phyloP scores from a whole-genome alignment of 2,329 filamentous ascomycete genomes.

The Penicillium sp. region DNA sequence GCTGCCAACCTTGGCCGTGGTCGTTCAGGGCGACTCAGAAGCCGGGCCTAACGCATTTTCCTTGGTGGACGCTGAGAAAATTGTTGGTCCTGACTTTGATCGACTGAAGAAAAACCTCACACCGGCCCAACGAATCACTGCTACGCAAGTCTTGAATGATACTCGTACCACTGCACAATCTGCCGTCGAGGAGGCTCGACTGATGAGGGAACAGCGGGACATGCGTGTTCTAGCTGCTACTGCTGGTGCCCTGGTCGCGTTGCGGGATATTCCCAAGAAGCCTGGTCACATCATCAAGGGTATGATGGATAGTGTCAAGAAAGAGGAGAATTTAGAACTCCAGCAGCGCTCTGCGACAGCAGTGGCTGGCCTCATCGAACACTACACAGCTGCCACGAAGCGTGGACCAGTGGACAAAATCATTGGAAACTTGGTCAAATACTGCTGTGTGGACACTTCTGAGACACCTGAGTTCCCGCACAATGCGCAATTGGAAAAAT shows the following conservation, averaged over 20 bases:
- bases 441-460: constrained; percentile 94
- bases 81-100: constrained; percentile 81
- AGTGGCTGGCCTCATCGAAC: constrained; percentile 78
- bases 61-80: constrained; percentile 80
- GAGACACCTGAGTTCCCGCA: constrained; percentile 94
- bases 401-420: constrained; percentile 91
- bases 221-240: constrained; percentile 82
- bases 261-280: constrained; percentile 87
- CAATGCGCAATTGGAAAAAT: constrained; percentile 73
- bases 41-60: constrained; percentile 93
- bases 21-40: constrained; percentile 90
- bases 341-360: constrained; percentile 83
- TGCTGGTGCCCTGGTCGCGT: constrained; percentile 83
- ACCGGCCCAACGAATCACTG: constrained; percentile 81
- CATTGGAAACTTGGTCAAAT: constrained; percentile 92
- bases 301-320: constrained; percentile 97
- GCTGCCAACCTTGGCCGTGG: constrained; percentile 77
- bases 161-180: constrained; percentile 67
- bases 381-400: constrained; percentile 78
- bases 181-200: constrained; percentile 76
- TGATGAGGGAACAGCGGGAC: constrained; percentile 78
- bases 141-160: constrained; percentile 74
- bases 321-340: constrained; percentile 84
- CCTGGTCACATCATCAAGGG: constrained; percentile 89
- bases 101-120: constrained; percentile 84